Evolutionary conservation across 768 basidiomycete species (phyloP), one percentile per base, ranked within the genome.

Genomic region (Lactifluus subvellereus): DNA sequence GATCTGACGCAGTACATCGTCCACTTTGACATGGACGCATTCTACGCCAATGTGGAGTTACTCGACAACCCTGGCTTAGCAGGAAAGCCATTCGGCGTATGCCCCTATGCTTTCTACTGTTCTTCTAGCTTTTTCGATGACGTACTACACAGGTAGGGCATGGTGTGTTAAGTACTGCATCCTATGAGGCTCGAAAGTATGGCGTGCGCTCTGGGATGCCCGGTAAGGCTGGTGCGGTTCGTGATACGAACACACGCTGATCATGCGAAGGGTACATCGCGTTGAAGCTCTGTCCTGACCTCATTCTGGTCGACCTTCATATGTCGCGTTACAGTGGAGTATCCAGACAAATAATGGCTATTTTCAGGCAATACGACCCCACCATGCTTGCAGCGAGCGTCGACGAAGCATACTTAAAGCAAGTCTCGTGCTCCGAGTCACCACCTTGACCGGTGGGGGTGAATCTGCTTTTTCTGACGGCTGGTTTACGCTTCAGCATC

Each of bases 141-240:
- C 43, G 4, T 13, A 8, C 3, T 1, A 35, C 37, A 55, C 72
- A 78, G 79, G 94, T 96, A 18, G 92, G 92, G 48, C 77, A 81
- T 47, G 94, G 94, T 5, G 88, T 98, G 6, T 74, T 97, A 14
- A 85, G 82, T 11, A 98, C 96, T 0, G 94, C 94, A 10, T 90
- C 92, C 33, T 97, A 97, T 61, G 94, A 94, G 70, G 94, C 94
- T 6, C 81, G 94, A 50, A 93, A 89, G 72, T 93, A 80, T 67
- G 94, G 94, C 2, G 89, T 91, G 37, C 86, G 97, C 49, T 96
- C 94, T 5, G 96, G 93, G 33, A 98, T 98, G 97, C 84, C 96
- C n/a, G 83, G 91, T 89, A 69, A 65, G 79, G 69, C 27, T 20
- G 6, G 38, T 45, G 2, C 11, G 2, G 14, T 30, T 42, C 45